These are phyloP conservation scores for Quercus engelmannii DNA, from an alignment of 306 rosid genomes.

Conservation along the genomic window DNA sequence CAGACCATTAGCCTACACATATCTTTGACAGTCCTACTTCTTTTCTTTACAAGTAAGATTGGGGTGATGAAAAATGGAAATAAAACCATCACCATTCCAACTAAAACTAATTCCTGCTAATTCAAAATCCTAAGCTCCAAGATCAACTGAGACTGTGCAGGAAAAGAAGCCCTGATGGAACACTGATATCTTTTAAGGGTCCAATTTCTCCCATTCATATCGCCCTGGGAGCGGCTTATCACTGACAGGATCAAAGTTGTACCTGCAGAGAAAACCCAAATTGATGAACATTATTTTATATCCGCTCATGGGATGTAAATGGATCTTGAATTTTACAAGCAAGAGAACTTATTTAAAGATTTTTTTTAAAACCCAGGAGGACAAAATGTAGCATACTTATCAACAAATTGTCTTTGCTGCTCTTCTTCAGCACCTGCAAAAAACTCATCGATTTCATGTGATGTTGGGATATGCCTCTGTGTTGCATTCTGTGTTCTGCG, in stretches of 20 bases:
- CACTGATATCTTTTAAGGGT: slow-evolving; percentile 42
- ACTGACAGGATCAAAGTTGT: slow-evolving; percentile 84
- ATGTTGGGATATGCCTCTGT: slow-evolving; percentile 63
- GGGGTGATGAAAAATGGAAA: slow-evolving; percentile 83
- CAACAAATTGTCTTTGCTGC: slow-evolving; percentile 67
- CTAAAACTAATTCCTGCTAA: slow-evolving; percentile 62
- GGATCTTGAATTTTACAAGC: not conserved
- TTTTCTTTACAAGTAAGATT: slow-evolving; percentile 88
- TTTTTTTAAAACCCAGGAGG: not conserved
- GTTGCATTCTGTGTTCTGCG: slow-evolving; percentile 44
- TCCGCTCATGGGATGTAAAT: not conserved
- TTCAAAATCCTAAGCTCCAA: slow-evolving; percentile 28
- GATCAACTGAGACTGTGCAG: slow-evolving; percentile 38
- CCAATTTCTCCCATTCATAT: slow-evolving; percentile 75
- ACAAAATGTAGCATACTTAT: slow-evolving; percentile 48
- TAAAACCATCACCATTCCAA: slow-evolving; percentile 72
- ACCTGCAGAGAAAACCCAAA: slow-evolving; percentile 58
- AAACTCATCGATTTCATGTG: slow-evolving; percentile 83
- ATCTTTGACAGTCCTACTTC: slow-evolving; percentile 60
- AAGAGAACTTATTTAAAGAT: not conserved
- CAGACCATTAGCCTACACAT: slow-evolving; percentile 85
- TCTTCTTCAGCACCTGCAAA: slow-evolving; percentile 66
- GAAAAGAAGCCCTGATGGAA: slow-evolving; percentile 42
- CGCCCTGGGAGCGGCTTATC: slow-evolving; percentile 89
- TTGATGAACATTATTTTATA: not conserved